A percentile compares a stretch with the other conserved stretches of the same genome.
Evolutionary conservation across 2,329 filamentous ascomycete genomes (phyloP).

Genomic region (Colletotrichum simmondsii): DNA sequence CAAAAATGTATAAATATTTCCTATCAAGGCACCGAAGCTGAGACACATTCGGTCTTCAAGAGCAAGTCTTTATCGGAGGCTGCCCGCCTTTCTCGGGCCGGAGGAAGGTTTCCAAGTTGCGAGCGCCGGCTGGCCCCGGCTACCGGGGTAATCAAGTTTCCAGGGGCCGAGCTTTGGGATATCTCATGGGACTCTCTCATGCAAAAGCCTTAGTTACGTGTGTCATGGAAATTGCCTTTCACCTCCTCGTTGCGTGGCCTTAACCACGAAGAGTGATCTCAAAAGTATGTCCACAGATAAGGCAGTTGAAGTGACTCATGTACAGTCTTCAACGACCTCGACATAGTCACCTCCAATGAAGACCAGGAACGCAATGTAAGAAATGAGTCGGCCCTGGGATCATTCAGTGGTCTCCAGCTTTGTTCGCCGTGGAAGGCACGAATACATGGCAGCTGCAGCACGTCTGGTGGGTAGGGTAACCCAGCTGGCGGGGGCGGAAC

Average conservation of each 20-base stretch:
- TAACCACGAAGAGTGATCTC: not conserved
- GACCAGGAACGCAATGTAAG: not conserved
- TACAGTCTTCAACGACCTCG: not conserved
- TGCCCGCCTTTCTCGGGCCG: not conserved
- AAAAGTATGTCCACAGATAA: not conserved
- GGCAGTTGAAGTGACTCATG: not conserved
- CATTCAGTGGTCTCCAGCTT: not conserved
- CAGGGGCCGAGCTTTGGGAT: not conserved
- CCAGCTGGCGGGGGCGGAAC: not conserved
- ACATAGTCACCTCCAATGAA: not conserved
- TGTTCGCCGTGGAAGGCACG: not conserved
- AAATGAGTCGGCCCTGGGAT: too few species aligned
- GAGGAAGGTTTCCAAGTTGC: not conserved
- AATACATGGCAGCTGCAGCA: too few species aligned
- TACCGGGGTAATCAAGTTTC: conserved; percentile 8
- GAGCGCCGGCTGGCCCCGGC: not conserved
- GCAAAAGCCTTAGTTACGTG: not conserved
- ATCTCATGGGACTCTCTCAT: not conserved
- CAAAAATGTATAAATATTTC: too few species aligned
- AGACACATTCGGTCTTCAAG: too few species aligned
- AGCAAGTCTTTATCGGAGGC: not conserved
- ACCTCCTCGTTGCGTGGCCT: not conserved
- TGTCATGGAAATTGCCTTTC: not conserved
- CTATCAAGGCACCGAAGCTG: not conserved
- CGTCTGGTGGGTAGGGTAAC: too few species aligned